These are phyloP conservation scores for Cyclocybe aegerita DNA, from an alignment of 768 basidiomycete genomes.

Conservation along the genomic window DNA sequence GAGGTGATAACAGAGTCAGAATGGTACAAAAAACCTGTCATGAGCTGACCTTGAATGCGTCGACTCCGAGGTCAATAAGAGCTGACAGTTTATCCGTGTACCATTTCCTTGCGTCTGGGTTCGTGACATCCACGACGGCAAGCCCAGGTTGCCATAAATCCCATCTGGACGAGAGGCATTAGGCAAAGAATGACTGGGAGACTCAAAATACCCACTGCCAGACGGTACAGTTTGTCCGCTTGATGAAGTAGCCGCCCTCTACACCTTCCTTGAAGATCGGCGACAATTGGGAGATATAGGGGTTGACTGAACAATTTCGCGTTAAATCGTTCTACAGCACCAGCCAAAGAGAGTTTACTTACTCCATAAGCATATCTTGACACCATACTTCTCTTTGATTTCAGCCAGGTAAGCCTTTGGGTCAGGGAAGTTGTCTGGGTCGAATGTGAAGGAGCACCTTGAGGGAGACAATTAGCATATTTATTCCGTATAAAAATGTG, in stretches of 20 bases:
- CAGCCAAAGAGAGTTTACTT: slow-evolving; percentile 15
- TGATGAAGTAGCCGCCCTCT: slow-evolving; percentile 68
- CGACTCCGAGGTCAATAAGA: slow-evolving; percentile 55
- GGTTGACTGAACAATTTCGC: slow-evolving; percentile 50
- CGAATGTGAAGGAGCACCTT: slow-evolving; percentile 76
- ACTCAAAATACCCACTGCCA: slow-evolving; percentile 56
- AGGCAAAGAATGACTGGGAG: neutral
- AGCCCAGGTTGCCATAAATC: slow-evolving; percentile 37
- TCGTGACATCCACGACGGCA: slow-evolving; percentile 62
- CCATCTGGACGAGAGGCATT: slow-evolving; percentile 15
- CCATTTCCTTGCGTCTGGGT: slow-evolving; percentile 56
- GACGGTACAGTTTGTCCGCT: slow-evolving; percentile 62
- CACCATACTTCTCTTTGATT: slow-evolving; percentile 60
- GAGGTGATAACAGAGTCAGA: neutral
- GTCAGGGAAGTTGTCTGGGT: slow-evolving; percentile 74
- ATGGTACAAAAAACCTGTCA: neutral
- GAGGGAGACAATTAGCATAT: slow-evolving; percentile 21
- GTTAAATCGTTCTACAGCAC: neutral
- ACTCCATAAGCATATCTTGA: slow-evolving; percentile 78
- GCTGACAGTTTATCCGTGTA: slow-evolving; percentile 47
- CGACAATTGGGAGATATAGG: slow-evolving; percentile 69
- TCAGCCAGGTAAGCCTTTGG: slow-evolving; percentile 61
- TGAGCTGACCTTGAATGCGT: slow-evolving; percentile 53
- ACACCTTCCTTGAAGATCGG: slow-evolving; percentile 70
- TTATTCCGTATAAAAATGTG: neutral